These are phyloP conservation scores for Annulohypoxylon truncatum DNA, from an alignment of 2,329 filamentous ascomycete genomes.

Conservation along the genomic window DNA sequence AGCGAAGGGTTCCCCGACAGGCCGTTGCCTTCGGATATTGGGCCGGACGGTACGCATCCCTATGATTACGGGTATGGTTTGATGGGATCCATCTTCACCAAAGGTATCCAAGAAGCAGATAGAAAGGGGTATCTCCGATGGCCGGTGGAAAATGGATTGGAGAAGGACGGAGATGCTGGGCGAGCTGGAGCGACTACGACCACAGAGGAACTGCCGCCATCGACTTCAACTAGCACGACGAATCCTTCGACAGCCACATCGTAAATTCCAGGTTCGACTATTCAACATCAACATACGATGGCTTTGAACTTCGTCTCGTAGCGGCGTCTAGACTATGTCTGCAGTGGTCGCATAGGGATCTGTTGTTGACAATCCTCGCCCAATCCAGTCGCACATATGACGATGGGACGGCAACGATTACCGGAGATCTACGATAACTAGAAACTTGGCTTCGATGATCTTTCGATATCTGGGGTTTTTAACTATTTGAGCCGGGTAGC, in stretches of 20 bases:
- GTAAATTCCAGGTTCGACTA: neutral
- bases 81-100: conserved; percentile 46
- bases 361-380: neutral
- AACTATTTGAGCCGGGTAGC: conserved; percentile 9
- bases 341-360: neutral
- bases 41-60: conserved; percentile 47
- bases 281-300: neutral
- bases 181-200: conserved; percentile 27
- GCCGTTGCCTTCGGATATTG: conserved; percentile 44
- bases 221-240: conserved; percentile 12
- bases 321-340: too few species aligned
- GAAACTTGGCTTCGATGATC: conserved; percentile 7
- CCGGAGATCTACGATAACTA: conserved; percentile 10
- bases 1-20: conserved; percentile 41
- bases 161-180: conserved; percentile 44
- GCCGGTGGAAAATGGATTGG: conserved; percentile 44
- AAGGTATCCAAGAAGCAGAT: conserved; percentile 45
- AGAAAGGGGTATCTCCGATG: conserved; percentile 42
- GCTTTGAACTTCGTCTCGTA: neutral
- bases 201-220: conserved; percentile 27
- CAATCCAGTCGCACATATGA: neutral
- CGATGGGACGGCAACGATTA: neutral
- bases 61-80: conserved; percentile 45
- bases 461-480: conserved; percentile 1
- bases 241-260: neutral